phyloP scores from a whole-genome alignment of 192 early-diverging fungal genomes.

The Entophlyctis luteolus region DNA sequence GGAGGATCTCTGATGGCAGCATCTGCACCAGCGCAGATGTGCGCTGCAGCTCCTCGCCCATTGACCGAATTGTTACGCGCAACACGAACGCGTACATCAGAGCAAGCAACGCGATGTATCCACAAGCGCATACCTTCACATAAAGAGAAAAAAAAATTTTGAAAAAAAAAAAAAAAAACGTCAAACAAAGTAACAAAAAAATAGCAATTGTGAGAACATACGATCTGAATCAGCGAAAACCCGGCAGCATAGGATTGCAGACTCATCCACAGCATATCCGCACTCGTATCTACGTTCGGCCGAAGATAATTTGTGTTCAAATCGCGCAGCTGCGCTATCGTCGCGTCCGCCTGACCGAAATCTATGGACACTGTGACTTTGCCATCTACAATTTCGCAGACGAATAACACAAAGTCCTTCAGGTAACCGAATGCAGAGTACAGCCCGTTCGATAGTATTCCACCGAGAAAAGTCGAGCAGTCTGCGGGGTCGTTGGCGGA shows the following conservation, averaged over 20 bases:
- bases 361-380: neutral
- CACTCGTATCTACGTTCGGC: neutral
- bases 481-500: slow-evolving; percentile 5
- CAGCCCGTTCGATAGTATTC: slow-evolving; percentile 27
- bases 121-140: slow-evolving; percentile 11
- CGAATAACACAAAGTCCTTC: neutral
- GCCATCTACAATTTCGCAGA: neutral
- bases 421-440: slow-evolving; percentile 29
- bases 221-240: slow-evolving; percentile 36
- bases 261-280: neutral
- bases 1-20: slow-evolving; percentile 39
- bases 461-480: slow-evolving; percentile 29
- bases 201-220: slow-evolving; percentile 10
- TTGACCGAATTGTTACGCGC: slow-evolving; percentile 17
- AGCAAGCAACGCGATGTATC: slow-evolving; percentile 21
- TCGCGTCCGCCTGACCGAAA: neutral
- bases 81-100: slow-evolving; percentile 29
- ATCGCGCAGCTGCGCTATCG: slow-evolving; percentile 1
- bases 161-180: neutral
- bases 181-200: no score
- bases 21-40: slow-evolving; percentile 39
- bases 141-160: neutral
- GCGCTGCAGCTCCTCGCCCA: slow-evolving; percentile 31
- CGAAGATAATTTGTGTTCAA: slow-evolving; percentile 24
- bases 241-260: slow-evolving; percentile 1